phyloP scores from a whole-genome alignment of 2,329 filamentous ascomycete genomes.

The Nigrospora oryzae region DNA sequence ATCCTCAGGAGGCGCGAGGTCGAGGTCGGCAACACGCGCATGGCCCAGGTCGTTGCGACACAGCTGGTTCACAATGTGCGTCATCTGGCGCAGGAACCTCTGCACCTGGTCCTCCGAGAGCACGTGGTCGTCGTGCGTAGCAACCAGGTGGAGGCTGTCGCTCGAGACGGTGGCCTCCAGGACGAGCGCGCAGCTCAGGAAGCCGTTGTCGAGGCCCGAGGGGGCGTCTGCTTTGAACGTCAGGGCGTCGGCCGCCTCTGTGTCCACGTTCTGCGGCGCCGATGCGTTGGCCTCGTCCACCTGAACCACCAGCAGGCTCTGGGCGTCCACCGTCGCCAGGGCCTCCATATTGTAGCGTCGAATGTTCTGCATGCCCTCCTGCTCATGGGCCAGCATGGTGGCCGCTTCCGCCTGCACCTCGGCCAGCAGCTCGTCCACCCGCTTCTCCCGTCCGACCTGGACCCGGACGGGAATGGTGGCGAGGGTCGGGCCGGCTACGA shows the following conservation, averaged over 20 bases:
- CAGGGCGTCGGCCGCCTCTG: neutral
- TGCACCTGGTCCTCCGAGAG: constrained; percentile 1
- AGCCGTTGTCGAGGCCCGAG: neutral
- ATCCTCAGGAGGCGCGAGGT: neutral
- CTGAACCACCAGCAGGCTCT: constrained; percentile 3
- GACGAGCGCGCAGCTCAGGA: neutral
- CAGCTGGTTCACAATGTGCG: constrained; percentile 1
- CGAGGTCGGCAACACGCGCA: neutral
- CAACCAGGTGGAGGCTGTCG: neutral
- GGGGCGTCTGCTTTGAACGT: neutral
- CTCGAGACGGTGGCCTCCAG: neutral
- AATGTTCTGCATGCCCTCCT: constrained; percentile 5
- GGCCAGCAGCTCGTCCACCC: too few relatives aligned
- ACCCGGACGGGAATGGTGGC: too few relatives aligned
- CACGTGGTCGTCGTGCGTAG: constrained; percentile 1
- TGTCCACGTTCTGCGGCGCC: neutral
- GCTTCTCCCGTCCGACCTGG: too few relatives aligned
- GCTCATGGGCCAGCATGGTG: constrained; percentile 1
- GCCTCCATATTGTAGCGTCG: constrained; percentile 2
- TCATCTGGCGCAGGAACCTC: constrained; percentile 3
- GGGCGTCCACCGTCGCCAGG: neutral
- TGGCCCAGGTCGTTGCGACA: neutral
- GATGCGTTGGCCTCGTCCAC: neutral
- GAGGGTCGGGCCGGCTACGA: too few relatives aligned
- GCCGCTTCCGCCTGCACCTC: constrained; percentile 2